Evolutionary conservation across 805 yeast species (phyloP).

Genomic region (Metschnikowia corniflorae): DNA sequence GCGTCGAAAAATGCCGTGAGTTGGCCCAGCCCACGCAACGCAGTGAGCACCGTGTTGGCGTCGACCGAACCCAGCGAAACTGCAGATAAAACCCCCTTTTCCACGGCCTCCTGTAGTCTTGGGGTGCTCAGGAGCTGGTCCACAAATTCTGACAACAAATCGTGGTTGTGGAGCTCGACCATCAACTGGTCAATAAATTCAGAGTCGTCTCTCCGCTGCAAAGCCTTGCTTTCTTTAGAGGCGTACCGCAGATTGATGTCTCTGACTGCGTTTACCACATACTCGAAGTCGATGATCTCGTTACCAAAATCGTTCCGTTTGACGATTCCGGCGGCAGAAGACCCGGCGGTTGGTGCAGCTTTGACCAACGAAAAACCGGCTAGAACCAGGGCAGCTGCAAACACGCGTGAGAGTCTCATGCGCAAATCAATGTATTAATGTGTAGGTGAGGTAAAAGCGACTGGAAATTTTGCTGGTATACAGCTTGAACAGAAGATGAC

Average conservation of each 20-base stretch:
- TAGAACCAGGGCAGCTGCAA: conserved; percentile 18
- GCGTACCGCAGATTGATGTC: conserved; percentile 14
- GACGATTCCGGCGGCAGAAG: conserved; percentile 10
- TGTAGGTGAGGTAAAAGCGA: too few relatives aligned
- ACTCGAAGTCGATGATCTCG: conserved; percentile 17
- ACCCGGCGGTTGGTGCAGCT: conserved; percentile 23
- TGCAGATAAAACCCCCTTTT: conserved; percentile 14
- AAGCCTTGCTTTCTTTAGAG: conserved; percentile 5
- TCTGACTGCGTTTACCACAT: conserved; percentile 10
- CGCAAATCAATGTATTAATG: neutral
- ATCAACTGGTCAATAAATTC: conserved; percentile 16
- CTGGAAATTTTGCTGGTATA: too few relatives aligned
- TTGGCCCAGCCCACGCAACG: conserved; percentile 14
- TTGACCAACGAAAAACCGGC: conserved; percentile 17
- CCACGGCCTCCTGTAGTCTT: conserved; percentile 13
- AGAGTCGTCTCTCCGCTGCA: conserved; percentile 17
- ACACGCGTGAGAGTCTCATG: conserved; percentile 21
- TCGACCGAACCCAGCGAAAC: conserved; percentile 17
- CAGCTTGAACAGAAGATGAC: too few relatives aligned
- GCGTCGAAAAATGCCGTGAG: conserved; percentile 16
- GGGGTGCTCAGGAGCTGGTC: conserved; percentile 18
- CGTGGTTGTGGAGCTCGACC: conserved; percentile 16
- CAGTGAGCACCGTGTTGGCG: conserved; percentile 15
- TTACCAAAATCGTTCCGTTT: conserved; percentile 14
- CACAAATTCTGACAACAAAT: conserved; percentile 17